Percentiles rank a stretch among this genome's conserved stretches.
These are phyloP conservation scores for Blastobotrys petasosporus DNA, from an alignment of 1,139 yeast species.

Conservation along the genomic window DNA sequence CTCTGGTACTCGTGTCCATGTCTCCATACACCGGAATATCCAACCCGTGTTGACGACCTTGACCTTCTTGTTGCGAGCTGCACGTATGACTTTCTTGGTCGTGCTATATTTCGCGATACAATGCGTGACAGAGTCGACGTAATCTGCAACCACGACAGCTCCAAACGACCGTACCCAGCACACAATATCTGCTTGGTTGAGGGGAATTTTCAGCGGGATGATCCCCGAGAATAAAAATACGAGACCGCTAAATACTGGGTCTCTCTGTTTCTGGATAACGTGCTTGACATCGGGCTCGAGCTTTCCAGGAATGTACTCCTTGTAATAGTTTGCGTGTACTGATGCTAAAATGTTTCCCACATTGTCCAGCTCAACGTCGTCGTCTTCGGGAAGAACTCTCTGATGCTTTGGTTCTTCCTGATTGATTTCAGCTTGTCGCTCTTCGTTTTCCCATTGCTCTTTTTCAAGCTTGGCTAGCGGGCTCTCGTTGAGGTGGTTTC, in stretches of 20 bases:
- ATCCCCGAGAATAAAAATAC: slow-evolving; percentile 80
- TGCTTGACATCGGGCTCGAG: slow-evolving; percentile 32
- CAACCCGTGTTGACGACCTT: slow-evolving; percentile 89
- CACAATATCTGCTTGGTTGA: slow-evolving; percentile 69
- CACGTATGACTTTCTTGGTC: slow-evolving; percentile 72
- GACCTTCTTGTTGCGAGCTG: slow-evolving; percentile 39
- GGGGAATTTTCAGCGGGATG: slow-evolving; percentile 68
- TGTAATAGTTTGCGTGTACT: slow-evolving; percentile 65
- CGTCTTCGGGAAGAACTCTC: slow-evolving; percentile 58
- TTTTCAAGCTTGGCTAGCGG: slow-evolving; percentile 82
- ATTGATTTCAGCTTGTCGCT: slow-evolving; percentile 22
- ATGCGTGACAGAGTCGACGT: slow-evolving; percentile 74
- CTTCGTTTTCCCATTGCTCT: slow-evolving; percentile 48
- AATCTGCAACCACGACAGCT: slow-evolving; percentile 72
- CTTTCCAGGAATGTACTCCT: slow-evolving; percentile 33
- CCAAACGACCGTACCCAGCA: slow-evolving; percentile 93
- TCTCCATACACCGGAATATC: slow-evolving; percentile 78
- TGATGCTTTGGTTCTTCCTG: slow-evolving; percentile 13
- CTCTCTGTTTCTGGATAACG: slow-evolving; percentile 70
- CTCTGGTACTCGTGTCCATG: slow-evolving; percentile 71
- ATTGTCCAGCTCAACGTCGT: slow-evolving; percentile 66
- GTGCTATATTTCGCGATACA: slow-evolving; percentile 74
- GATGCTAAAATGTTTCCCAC: slow-evolving; percentile 57
- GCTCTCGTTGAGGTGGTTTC: slow-evolving; percentile 64
- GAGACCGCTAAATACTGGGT: slow-evolving; percentile 58